Base-by-base conservation (phyloP, 768 basidiomycete genomes). In the Pulveroboletus sp. region DNA sequence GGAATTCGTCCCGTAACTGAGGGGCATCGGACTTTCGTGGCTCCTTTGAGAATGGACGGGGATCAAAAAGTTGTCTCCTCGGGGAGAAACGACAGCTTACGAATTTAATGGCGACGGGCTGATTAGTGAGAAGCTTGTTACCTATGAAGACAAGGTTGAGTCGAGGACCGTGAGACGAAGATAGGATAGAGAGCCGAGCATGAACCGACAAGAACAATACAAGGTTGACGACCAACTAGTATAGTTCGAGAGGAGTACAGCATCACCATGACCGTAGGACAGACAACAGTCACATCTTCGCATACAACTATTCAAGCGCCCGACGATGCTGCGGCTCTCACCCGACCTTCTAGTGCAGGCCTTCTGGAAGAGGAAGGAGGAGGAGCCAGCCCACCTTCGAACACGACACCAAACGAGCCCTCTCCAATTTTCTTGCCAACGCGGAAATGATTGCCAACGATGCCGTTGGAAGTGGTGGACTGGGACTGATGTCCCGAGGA, bases 371-470 rank as follows among this genome's bases (percentile, higher is more conserved):
- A 21, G 14, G 5, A 19, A 5, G 25, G 16, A 24, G 6, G n/a
- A 14, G 16, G 16, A 32, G 20, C 45, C 23, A n/a, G 72, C 75
- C 43, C 64, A 94, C 97, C 87, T 80, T 97, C 86, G 71, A 97
- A 92, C 53, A 98, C 87, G 57, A 98, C 95, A 62, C 95, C 95
- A 67, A 99, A 99, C n/a, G 87, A 90, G 43, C 95, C 95, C 72
- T 99, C 95, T 40, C 95, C 95, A 67, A 98, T 95, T 83, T 97
- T 97, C 80, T 95, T 94, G 43, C 95, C 95, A 43, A 98, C 94
- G 55, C 89, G 80, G 65, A 82, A 90, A 66, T 89, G 82, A 61
- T 76, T 82, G 36, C 88, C 88, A 50, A 90, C 85, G 67, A 90
- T 81, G 60, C 86, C 82, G 68, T 83, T 87, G 34, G 72, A 77